Evolutionary conservation across 805 yeast genomes (phyloP).

Genomic region (Torulaspora indica): DNA sequence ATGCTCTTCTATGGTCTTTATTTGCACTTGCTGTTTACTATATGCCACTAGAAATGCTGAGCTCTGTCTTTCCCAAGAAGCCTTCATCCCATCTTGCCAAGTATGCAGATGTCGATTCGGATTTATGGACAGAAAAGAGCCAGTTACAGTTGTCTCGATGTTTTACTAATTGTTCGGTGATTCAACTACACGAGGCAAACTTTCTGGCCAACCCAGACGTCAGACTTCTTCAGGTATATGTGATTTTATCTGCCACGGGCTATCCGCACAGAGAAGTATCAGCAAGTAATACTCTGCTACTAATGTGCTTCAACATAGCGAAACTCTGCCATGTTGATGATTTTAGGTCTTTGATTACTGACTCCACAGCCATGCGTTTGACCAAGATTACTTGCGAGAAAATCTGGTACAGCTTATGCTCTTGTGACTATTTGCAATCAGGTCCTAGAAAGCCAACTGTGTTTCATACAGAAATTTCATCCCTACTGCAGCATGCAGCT

Average conservation of each 20-base stretch:
- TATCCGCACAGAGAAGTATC: conserved; percentile 14
- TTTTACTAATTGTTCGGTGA: conserved; percentile 18
- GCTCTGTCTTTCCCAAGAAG: conserved; percentile 9
- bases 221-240: conserved; percentile 25
- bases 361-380: conserved; percentile 22
- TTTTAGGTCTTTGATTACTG: conserved; percentile 22
- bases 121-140: conserved; percentile 17
- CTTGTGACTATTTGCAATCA: conserved; percentile 28
- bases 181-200: conserved; percentile 19
- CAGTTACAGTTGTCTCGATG: conserved; percentile 17
- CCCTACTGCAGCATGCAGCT: conserved; percentile 30
- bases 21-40: conserved; percentile 30
- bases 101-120: neutral
- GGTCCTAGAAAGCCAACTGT: conserved; percentile 22
- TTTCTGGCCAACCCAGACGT: conserved; percentile 28
- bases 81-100: conserved; percentile 10
- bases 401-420: conserved; percentile 30
- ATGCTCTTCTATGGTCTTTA: conserved; percentile 31
- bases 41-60: conserved; percentile 21
- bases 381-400: conserved; percentile 26
- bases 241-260: conserved; percentile 28
- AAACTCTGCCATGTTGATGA: conserved; percentile 26
- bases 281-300: conserved; percentile 20
- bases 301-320: conserved; percentile 26
- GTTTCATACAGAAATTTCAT: conserved; percentile 27